Conservation (phyloP, 2,329 filamentous ascomycete species). For the Fusarium equiseti region DNA sequence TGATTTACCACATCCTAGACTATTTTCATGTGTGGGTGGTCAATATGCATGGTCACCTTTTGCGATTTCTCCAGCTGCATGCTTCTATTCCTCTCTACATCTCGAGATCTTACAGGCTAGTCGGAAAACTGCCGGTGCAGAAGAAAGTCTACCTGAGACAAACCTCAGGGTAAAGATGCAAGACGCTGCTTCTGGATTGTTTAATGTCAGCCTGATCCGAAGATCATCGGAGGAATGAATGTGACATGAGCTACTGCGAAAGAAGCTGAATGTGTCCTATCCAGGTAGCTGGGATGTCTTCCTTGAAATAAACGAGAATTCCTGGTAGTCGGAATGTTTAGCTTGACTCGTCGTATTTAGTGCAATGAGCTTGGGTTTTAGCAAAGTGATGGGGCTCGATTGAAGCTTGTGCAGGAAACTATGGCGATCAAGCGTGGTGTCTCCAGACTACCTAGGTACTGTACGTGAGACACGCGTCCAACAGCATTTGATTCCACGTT, state of each 20-base stretch:
- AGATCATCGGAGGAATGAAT: neutral
- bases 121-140: fast-evolving
- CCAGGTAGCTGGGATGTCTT: constrained; percentile 7
- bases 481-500: neutral
- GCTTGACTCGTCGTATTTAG: neutral
- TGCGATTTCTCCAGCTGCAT: neutral
- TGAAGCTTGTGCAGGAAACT: neutral
- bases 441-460: neutral
- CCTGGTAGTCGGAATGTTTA: neutral
- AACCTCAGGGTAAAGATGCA: neutral
- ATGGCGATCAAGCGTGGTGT: neutral
- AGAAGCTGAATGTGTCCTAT: neutral
- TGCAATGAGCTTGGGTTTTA: neutral
- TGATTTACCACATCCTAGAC: neutral
- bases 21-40: neutral
- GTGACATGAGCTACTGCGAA: neutral
- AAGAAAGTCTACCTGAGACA: neutral
- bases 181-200: neutral
- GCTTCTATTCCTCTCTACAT: neutral
- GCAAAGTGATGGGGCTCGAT: neutral
- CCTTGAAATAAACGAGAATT: neutral
- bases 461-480: neutral
- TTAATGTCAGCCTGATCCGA: neutral
- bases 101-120: neutral
- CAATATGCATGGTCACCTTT: neutral